These are phyloP conservation scores for Garcia nutans DNA, from an alignment of 345 rosid species.

Conservation along the genomic window DNA sequence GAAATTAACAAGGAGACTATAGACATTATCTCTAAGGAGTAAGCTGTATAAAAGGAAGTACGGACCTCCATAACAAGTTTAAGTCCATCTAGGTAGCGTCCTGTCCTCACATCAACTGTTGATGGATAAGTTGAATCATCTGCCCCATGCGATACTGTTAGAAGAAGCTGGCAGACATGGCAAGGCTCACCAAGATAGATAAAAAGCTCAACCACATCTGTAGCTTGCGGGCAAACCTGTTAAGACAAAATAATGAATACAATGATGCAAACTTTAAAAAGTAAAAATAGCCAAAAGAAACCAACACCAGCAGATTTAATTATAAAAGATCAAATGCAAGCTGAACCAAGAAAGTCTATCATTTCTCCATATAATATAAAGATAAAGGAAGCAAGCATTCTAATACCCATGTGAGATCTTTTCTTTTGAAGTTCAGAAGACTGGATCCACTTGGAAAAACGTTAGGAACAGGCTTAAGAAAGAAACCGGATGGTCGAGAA, in stretches of 20 bases:
- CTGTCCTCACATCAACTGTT: slow-evolving; percentile 83
- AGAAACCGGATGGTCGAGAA: slow-evolving; percentile 79
- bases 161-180: slow-evolving; percentile 91
- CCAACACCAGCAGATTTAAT: background rate
- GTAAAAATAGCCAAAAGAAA: background rate
- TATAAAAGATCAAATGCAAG: background rate
- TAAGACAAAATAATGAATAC: slow-evolving; percentile 11
- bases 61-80: slow-evolving; percentile 86
- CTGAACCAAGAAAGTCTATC: slow-evolving; percentile 7
- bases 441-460: slow-evolving; percentile 57
- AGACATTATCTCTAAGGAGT: background rate
- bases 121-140: slow-evolving; percentile 88
- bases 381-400: slow-evolving; percentile 7
- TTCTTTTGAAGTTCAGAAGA: slow-evolving; percentile 76
- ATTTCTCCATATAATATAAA: slow-evolving; percentile 2
- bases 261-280: background rate
- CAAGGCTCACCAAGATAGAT: slow-evolving; percentile 93
- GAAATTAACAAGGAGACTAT: background rate
- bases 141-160: slow-evolving; percentile 84
- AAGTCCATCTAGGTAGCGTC: slow-evolving; percentile 75
- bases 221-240: slow-evolving; percentile 85
- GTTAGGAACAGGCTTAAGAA: slow-evolving; percentile 82
- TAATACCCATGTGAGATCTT: slow-evolving; percentile 82
- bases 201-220: slow-evolving; percentile 81
- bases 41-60: slow-evolving; percentile 18